phyloP scores from a whole-genome alignment of 371 early-diverging fungal species.

The Capillidium heterosporum region DNA sequence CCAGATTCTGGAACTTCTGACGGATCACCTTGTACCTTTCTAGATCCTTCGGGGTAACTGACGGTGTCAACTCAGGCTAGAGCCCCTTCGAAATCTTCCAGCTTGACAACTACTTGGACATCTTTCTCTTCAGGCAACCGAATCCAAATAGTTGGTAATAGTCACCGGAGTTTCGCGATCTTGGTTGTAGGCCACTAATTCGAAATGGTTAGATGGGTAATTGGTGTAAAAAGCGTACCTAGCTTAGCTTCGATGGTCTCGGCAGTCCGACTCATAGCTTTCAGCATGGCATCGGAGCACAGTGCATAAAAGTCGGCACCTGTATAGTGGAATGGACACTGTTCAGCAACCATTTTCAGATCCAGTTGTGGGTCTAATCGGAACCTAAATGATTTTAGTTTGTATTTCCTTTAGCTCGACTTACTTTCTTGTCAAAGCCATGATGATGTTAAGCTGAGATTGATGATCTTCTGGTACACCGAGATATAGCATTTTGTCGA shows the following conservation, averaged over 20 bases:
- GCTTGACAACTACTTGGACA: constrained; percentile 49
- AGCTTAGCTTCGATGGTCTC: constrained; percentile 38
- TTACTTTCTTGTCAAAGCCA: constrained; percentile 85
- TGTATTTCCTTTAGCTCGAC: constrained; percentile 7
- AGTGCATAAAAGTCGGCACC: constrained; percentile 97
- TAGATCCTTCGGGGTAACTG: constrained; percentile 76
- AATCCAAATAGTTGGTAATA: constrained; percentile 67
- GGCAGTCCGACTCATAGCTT: constrained; percentile 83
- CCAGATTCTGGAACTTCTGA: constrained; percentile 20
- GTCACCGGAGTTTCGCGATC: constrained; percentile 28
- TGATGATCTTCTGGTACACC: constrained; percentile 79
- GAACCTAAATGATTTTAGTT: constrained; percentile 29
- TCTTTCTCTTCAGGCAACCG: constrained; percentile 44
- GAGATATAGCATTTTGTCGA: constrained; percentile 88
- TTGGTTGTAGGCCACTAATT: background rate
- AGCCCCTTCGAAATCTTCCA: constrained; percentile 68
- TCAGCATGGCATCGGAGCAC: constrained; percentile 91
- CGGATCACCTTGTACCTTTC: constrained; percentile 65
- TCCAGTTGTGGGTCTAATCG: constrained; percentile 57
- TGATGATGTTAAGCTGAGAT: constrained; percentile 66
- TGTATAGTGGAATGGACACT: constrained; percentile 80
- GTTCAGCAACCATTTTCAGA: constrained; percentile 48
- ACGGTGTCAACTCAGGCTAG: constrained; percentile 70
- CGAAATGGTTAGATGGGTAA: too few relatives aligned
- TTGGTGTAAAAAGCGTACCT: too few relatives aligned